phyloP scores from a whole-genome alignment of 106 monocot genomes.

The Posidonia australis region DNA sequence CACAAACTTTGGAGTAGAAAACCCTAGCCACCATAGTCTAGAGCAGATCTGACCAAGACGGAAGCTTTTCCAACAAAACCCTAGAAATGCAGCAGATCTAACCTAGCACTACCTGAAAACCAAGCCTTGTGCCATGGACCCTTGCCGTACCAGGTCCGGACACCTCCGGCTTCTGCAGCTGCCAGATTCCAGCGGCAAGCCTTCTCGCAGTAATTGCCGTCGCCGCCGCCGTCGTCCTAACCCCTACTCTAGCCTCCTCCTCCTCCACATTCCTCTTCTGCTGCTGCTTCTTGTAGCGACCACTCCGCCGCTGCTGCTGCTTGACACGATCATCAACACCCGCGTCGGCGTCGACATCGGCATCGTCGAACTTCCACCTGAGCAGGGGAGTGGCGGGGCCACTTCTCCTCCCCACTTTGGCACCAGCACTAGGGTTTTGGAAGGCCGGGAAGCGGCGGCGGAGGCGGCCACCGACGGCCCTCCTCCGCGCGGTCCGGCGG shows the following conservation, averaged over 20 bases:
- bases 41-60: neutral
- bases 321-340: conserved; percentile 10
- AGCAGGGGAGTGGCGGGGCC: conserved; percentile 68
- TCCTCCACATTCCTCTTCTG: too few species aligned
- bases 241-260: neutral
- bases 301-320: neutral
- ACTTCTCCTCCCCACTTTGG: conserved; percentile 23
- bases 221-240: neutral
- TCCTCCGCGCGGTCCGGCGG: too few species aligned
- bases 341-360: too few species aligned
- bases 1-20: too few species aligned
- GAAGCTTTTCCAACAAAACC: neutral
- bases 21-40: too few species aligned
- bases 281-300: neutral
- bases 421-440: neutral
- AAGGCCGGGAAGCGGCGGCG: conserved; percentile 11
- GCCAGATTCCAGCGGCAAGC: conserved; percentile 75
- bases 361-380: conserved; percentile 67
- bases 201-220: conserved; percentile 48
- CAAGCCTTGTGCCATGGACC: neutral
- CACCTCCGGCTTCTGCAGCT: conserved; percentile 29
- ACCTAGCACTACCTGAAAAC: neutral
- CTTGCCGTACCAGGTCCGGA: neutral
- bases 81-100: conserved; percentile 9
- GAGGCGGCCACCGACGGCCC: neutral